A percentile compares a stretch with the other conserved stretches of the same genome.
phyloP scores from a whole-genome alignment of 306 rosid genomes.

The Morella rubra region DNA sequence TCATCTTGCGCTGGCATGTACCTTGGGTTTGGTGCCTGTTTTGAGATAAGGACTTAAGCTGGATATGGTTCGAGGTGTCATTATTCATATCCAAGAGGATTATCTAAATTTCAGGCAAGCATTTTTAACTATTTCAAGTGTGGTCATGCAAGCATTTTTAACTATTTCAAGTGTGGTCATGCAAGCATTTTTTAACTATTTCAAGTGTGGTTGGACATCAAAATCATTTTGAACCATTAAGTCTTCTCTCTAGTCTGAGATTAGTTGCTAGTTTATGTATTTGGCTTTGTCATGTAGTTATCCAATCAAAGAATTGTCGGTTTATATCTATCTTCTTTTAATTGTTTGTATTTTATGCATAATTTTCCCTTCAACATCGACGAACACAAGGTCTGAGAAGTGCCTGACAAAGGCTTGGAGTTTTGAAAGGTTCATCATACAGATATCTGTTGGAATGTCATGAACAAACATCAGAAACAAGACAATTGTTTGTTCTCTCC shows the following conservation, averaged over 20 bases:
- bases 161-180: too few relatives aligned
- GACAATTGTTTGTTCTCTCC: not conserved
- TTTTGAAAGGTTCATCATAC: slow-evolving; percentile 1
- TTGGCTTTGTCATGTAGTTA: not conserved
- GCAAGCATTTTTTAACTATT: not conserved
- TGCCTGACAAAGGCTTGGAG: not conserved
- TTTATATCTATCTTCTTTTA: not conserved
- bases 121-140: not conserved
- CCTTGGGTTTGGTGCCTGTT: slow-evolving; percentile 18
- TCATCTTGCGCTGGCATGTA: slow-evolving; percentile 13
- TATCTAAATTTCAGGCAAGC: not conserved
- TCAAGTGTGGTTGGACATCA: not conserved
- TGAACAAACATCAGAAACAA: not conserved
- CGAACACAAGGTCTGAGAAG: not conserved
- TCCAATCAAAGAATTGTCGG: not conserved
- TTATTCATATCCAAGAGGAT: not conserved
- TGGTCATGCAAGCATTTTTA: not conserved
- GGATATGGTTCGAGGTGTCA: slow-evolving; percentile 9
- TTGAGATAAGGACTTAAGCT: slow-evolving; percentile 18
- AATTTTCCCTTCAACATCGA: slow-evolving; percentile 5
- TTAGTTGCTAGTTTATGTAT: slow-evolving; percentile 8
- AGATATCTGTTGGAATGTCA: not conserved
- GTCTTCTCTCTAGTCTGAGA: slow-evolving; percentile 4
- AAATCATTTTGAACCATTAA: not conserved
- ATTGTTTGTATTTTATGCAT: slow-evolving; percentile 9